Base-by-base conservation (phyloP, 2,329 filamentous ascomycete species). In the Cytospora chrysosperma region DNA sequence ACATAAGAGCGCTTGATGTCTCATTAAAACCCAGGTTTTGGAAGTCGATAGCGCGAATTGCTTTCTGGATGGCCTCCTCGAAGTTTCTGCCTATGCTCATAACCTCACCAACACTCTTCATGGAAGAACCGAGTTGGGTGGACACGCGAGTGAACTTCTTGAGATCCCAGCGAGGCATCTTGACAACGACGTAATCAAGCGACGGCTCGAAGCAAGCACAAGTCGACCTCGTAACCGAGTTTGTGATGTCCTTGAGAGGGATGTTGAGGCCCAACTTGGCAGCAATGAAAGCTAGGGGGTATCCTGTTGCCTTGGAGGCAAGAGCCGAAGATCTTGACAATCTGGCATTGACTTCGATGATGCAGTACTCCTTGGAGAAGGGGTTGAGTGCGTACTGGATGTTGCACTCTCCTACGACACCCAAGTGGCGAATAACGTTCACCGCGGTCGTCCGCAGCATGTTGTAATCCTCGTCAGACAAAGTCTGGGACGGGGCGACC, bases 71-170 rank as follows among this genome's bases (percentile, higher is more conserved):
- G 10, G 95, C 95, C 78, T 99, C 95, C 77, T 99, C 95, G 70
- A 99, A 99, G 0, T 91, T 96, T 69, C 95, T 84, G 63, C 95
- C 95, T 70, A 99, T 97, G 72, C 91, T 94, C 95, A 99, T 98
- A 69, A 99, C 95, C 76, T 99, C 95, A 73, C 95, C 95, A 59
- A 99, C 93, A 85, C 92, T 97, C 88, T 98, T 99, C 95, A 99
- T 99, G 15, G 94, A 97, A 3, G 95, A 98, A 32, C 93, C 94
- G 27, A 99, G 89, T 73, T 96, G 90, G 1, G 93, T 98, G 4
- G 94, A 98, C 26, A 98, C 95, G 69, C 95, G 88, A 30, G 92
- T 96, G 78, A 99, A 99, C 80, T 99, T 99, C 84, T 98, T 98
- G 73, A 99, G 79, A 79, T 99, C 95, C 95, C 95, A 99, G 70